Conservation (phyloP, 331 rosid genomes). For the Pyrus hybrid region DNA sequence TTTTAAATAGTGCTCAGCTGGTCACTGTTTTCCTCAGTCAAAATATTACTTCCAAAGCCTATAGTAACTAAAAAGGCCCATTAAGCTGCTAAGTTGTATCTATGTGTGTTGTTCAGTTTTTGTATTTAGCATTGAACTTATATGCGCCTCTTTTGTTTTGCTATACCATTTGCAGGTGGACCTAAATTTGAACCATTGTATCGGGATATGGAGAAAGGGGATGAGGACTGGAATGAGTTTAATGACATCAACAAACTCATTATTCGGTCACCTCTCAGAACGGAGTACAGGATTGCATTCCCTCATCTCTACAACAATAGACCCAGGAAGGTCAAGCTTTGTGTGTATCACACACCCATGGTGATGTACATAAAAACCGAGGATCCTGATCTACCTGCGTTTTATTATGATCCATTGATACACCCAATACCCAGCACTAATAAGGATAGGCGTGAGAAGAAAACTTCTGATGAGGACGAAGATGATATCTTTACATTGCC, state of each 20-base stretch:
- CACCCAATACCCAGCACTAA: slow-evolving; percentile 82
- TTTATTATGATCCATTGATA: slow-evolving; percentile 91
- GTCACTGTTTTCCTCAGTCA: not conserved
- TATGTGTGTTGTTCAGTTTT: not conserved
- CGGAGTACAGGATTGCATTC: slow-evolving; percentile 89
- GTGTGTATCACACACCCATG: slow-evolving; percentile 91
- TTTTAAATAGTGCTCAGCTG: not conserved
- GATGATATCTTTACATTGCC: slow-evolving; percentile 76
- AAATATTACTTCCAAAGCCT: not conserved
- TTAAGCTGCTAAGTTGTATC: not conserved
- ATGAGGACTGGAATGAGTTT: slow-evolving; percentile 99
- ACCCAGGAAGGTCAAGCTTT: slow-evolving; percentile 94
- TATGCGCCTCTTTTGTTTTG: not conserved
- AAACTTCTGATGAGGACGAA: slow-evolving; percentile 56
- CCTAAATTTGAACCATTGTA: slow-evolving; percentile 97
- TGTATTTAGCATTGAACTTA: not conserved
- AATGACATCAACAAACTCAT: slow-evolving; percentile 95
- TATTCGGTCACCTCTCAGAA: slow-evolving; percentile 90
- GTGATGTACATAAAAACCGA: slow-evolving; percentile 84
- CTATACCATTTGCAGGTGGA: slow-evolving; percentile 51
- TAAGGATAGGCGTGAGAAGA: slow-evolving; percentile 84
- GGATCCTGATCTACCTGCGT: slow-evolving; percentile 98
- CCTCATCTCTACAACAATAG: slow-evolving; percentile 95
- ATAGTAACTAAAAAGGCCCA: too few relatives aligned
- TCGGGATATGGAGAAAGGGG: slow-evolving; percentile 95